Percentiles rank a stretch among this genome's conserved stretches.
Conservation (phyloP, 495 filamentous ascomycete species). For the Penicillium angulare region DNA sequence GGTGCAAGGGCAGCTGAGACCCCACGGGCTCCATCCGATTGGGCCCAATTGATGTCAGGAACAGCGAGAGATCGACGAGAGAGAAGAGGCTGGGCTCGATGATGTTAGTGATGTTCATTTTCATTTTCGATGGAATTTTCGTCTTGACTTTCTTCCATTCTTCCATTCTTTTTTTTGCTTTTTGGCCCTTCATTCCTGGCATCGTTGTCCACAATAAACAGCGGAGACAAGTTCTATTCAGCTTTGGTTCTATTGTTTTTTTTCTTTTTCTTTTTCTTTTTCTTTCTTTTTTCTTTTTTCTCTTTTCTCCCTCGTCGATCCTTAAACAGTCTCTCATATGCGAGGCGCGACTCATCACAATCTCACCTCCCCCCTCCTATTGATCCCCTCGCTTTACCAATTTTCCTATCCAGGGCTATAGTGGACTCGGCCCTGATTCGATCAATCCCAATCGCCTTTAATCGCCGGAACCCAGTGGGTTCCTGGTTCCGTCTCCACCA, state of each 20-base stretch:
- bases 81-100: not conserved
- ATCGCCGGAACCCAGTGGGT: conserved; percentile 8
- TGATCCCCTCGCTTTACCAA: conserved; percentile 8
- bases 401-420: not conserved
- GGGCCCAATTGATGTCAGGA: conserved; percentile 16
- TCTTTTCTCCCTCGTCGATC: not conserved
- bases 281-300: not conserved
- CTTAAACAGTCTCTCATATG: too few relatives aligned
- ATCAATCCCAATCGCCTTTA: conserved; percentile 1
- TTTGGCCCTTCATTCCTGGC: conserved; percentile 15
- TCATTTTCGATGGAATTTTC: too few relatives aligned
- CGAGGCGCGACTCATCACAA: conserved; percentile 34
- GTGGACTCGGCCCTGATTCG: conserved; percentile 3
- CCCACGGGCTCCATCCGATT: conserved; percentile 24
- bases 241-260: too few relatives aligned
- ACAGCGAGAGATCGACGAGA: conserved; percentile 3
- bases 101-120: too few relatives aligned
- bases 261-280: not conserved
- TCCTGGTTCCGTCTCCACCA: conserved; percentile 12
- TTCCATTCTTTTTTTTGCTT: conserved; percentile 20
- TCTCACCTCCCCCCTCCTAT: conserved; percentile 19
- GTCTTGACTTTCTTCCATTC: not conserved
- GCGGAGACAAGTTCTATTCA: too few relatives aligned
- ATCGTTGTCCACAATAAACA: not conserved
- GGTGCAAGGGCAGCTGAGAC: conserved; percentile 20